These are phyloP conservation scores for Cinchona pubescens DNA, from an alignment of 257 asterid species.

Conservation along the genomic window DNA sequence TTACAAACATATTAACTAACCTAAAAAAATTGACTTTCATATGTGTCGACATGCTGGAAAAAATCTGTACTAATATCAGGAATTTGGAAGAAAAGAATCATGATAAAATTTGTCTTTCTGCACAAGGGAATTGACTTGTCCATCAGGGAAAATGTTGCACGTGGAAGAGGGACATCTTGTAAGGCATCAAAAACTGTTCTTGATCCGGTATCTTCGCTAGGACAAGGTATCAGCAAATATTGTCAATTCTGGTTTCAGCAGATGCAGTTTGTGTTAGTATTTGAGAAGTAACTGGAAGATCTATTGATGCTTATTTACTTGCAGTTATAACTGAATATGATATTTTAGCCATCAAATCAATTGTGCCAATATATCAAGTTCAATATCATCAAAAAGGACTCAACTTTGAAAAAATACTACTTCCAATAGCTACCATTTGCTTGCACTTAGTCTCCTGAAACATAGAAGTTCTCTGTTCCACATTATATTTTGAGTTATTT, in stretches of 20 bases:
- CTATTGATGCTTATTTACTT: background rate
- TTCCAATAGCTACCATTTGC: background rate
- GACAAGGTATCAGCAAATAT: background rate
- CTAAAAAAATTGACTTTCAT: background rate
- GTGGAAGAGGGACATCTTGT: background rate
- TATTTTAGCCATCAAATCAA: background rate
- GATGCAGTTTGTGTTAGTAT: conserved; percentile 9
- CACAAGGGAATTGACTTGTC: conserved; percentile 1
- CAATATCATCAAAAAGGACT: too few species aligned
- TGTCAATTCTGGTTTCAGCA: background rate
- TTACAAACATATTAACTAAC: background rate
- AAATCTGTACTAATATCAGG: background rate
- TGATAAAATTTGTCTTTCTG: background rate
- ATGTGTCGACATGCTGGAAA: background rate
- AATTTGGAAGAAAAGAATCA: background rate
- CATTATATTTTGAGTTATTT: background rate
- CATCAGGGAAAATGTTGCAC: background rate
- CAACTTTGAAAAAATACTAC: background rate
- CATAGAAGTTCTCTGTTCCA: background rate
- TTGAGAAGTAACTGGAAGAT: background rate
- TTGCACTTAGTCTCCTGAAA: background rate
- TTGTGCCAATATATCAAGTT: background rate
- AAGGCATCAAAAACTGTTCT: background rate
- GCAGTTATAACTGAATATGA: background rate
- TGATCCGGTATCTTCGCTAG: background rate